Conservation (phyloP, 2,329 filamentous ascomycete genomes). For the Fusarium anthophilum region DNA sequence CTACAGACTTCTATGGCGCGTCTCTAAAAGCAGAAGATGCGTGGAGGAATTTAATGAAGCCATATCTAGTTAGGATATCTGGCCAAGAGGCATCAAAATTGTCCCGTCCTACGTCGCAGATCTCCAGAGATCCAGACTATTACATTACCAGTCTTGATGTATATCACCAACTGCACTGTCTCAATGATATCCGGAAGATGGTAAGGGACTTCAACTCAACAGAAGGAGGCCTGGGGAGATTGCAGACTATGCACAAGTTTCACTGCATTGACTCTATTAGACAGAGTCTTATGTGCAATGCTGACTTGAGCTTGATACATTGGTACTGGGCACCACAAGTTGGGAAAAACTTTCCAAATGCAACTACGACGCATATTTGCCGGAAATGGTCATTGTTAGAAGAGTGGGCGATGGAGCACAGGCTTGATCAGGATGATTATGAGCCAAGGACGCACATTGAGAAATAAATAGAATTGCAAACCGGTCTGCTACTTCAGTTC, state of each 20-base stretch:
- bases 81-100: background rate
- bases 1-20: background rate
- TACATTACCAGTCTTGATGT: slow-evolving; percentile 5
- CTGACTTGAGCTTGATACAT: background rate
- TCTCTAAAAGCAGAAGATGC: background rate
- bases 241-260: slow-evolving; percentile 1
- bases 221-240: background rate
- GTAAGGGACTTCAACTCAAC: background rate
- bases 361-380: background rate
- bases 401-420: background rate
- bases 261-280: slow-evolving; percentile 1
- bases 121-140: background rate
- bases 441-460: background rate
- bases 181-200: slow-evolving; percentile 1
- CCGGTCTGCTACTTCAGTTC: background rate
- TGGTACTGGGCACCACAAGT: background rate
- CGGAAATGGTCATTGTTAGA: background rate
- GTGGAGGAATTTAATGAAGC: background rate
- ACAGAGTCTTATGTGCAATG: background rate
- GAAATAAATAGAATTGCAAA: background rate
- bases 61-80: background rate
- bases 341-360: background rate
- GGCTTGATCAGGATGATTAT: background rate
- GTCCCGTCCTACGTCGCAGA: background rate
- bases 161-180: slow-evolving; percentile 1